A percentile compares a stretch with the other conserved stretches of the same genome.
These are phyloP conservation scores for Lepiota brunneoincarnata DNA, from an alignment of 768 basidiomycete genomes.

Conservation along the genomic window DNA sequence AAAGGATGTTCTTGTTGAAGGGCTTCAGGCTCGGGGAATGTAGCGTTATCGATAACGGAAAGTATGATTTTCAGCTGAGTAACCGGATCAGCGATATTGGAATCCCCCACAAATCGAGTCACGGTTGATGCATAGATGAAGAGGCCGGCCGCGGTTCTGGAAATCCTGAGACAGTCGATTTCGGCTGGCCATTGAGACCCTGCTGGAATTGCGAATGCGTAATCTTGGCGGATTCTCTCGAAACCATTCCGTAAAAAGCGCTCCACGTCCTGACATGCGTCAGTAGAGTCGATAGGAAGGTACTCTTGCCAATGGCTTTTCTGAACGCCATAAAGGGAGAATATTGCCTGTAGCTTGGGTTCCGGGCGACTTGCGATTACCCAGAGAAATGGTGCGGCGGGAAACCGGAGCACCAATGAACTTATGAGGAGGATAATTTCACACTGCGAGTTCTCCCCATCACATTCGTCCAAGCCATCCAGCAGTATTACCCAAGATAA, in stretches of 20 bases:
- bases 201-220: neutral
- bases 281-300: slow-evolving; percentile 10
- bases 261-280: slow-evolving; percentile 17
- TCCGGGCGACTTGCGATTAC: slow-evolving; percentile 27
- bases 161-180: slow-evolving; percentile 10
- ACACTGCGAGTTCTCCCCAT: slow-evolving; percentile 11
- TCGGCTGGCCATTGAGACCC: slow-evolving; percentile 9
- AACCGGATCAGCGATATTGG: neutral
- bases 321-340: neutral
- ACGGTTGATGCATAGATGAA: slow-evolving; percentile 27
- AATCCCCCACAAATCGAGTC: slow-evolving; percentile 20
- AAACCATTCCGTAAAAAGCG: slow-evolving; percentile 14
- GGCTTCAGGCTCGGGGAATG: too few species aligned
- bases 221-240: slow-evolving; percentile 5
- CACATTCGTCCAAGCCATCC: slow-evolving; percentile 28
- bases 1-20: neutral
- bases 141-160: slow-evolving; percentile 21
- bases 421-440: slow-evolving; percentile 15
- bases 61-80: neutral
- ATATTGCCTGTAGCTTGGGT: slow-evolving; percentile 14
- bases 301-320: neutral
- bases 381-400: slow-evolving; percentile 18
- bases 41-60: neutral
- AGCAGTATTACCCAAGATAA: slow-evolving; percentile 11
- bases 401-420: neutral